Evolutionary conservation across 2,329 filamentous ascomycete species (phyloP).

Genomic region (Didymella keratinophila): DNA sequence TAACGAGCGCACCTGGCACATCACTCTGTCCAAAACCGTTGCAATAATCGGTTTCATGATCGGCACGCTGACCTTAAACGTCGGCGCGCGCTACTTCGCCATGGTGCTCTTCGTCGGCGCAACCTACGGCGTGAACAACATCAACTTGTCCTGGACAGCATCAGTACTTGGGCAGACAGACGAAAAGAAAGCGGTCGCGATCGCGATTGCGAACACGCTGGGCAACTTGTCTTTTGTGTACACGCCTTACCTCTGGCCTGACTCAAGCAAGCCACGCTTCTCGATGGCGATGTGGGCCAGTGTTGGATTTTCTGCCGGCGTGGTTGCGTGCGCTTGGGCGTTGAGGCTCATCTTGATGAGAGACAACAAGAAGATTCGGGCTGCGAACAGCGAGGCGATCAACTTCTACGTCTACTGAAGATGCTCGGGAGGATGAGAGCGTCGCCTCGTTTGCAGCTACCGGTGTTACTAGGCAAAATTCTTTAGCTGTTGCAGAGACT

Average conservation of each 20-base stretch:
- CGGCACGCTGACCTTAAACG: constrained; percentile 34
- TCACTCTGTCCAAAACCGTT: constrained; percentile 35
- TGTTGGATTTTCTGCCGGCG: constrained; percentile 24
- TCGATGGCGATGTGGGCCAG: constrained; percentile 26
- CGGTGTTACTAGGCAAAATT: too few relatives aligned
- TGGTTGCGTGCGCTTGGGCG: constrained; percentile 25
- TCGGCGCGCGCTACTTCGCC: constrained; percentile 42
- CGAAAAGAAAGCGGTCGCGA: constrained; percentile 52
- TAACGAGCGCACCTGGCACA: constrained; percentile 46
- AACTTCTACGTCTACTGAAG: constrained; percentile 34
- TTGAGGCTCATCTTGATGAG: constrained; percentile 28
- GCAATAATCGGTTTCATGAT: constrained; percentile 44
- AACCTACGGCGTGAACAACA: constrained; percentile 43
- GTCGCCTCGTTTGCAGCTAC: too few relatives aligned
- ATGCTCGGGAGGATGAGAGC: neutral
- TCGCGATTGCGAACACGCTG: constrained; percentile 52
- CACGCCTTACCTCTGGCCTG: constrained; percentile 29
- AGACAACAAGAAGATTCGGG: constrained; percentile 33
- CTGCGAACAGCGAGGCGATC: constrained; percentile 24
- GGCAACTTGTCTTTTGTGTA: constrained; percentile 50
- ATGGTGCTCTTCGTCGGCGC: constrained; percentile 45
- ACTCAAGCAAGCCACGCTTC: constrained; percentile 21
- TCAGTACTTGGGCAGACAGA: constrained; percentile 50
- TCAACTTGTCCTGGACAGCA: constrained; percentile 52
- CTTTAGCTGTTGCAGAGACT: too few relatives aligned